Evolutionary conservation across 225 moss, liverwort and hornwort species (phyloP), one percentile per base, ranked within the genome.

Genomic region (Anthoceros angustus): DNA sequence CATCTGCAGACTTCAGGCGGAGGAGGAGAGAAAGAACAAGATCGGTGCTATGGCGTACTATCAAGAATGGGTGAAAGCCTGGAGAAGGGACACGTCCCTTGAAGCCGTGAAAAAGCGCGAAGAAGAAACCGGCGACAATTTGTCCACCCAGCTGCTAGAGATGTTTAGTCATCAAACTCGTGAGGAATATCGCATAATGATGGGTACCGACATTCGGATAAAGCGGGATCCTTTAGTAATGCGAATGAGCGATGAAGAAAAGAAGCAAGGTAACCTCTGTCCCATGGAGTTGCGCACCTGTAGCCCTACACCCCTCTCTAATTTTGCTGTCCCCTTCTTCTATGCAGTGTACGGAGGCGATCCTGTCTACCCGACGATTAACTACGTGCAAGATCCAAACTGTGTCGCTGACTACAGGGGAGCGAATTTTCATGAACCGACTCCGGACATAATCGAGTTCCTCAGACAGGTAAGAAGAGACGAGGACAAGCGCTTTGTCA

Each of bases 281-380:
- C 25, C 9, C 14, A 26, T 26, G 66, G 18, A 23, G 15, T 9
- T 67, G 23, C 8, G 14, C 42, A 10, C 41, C 16, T 39, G 7
- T 40, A 4, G 41, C 12, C 39, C 43, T 18, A 24, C 10, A 7
- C 23, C 15, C 43, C 0, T n/a, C 12, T 42, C 38, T 49, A 46
- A 25, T 64, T 60, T 61, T 12, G 32, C 6, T 25, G 8, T 41
- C 24, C 60, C 32, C 63, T 7, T 65, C 46, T 0, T 74, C 5
- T 72, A 4, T 71, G 84, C 90, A 95, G 95, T 98, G 71, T 98
- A 88, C 91, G 95, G 91, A 79, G 95, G 95, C 39, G 95, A 98
- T 76, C 95, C 95, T 41, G 95, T 98, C 38, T 98, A 98, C 60
- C 95, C 91, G 15, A 98, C 95, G 7, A 73, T 88, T 60, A 98